Evolutionary conservation across 2,329 filamentous ascomycete species (phyloP).

Genomic region (Cladosporium sp.): DNA sequence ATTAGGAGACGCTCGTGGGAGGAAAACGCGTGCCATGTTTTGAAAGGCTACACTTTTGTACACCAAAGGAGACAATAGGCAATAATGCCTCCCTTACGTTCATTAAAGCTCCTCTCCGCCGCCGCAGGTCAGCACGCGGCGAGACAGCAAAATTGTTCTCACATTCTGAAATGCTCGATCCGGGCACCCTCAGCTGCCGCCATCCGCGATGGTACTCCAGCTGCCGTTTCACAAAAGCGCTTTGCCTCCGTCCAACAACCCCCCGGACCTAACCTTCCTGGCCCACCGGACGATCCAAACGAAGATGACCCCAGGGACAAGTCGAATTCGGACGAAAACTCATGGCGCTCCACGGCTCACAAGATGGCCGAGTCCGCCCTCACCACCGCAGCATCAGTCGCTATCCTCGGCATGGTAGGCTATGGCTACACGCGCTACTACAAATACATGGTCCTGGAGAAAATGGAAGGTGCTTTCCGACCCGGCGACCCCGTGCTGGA

Average conservation of each 20-base stretch:
- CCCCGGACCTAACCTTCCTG: conserved; percentile 19
- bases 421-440: conserved; percentile 61
- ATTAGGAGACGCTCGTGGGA: neutral
- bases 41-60: conserved; percentile 2
- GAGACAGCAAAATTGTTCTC: neutral
- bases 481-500: conserved; percentile 74
- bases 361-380: conserved; percentile 51
- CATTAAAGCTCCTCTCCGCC: conserved; percentile 2
- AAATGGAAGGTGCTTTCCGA: conserved; percentile 88
- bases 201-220: neutral
- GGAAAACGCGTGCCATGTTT: conserved; percentile 3
- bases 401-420: conserved; percentile 54
- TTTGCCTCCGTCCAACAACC: conserved; percentile 13
- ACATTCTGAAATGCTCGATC: neutral
- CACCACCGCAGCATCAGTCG: conserved; percentile 49
- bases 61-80: neutral
- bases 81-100: conserved; percentile 10
- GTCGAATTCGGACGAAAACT: conserved; percentile 15
- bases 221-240: conserved; percentile 7
- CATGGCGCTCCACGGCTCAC: conserved; percentile 37
- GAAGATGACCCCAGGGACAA: conserved; percentile 15
- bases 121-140: neutral
- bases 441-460: conserved; percentile 84
- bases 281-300: conserved; percentile 19
- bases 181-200: neutral